phyloP scores from a whole-genome alignment of 2,329 filamentous ascomycete species.

The Scedosporium aurantiacum region DNA sequence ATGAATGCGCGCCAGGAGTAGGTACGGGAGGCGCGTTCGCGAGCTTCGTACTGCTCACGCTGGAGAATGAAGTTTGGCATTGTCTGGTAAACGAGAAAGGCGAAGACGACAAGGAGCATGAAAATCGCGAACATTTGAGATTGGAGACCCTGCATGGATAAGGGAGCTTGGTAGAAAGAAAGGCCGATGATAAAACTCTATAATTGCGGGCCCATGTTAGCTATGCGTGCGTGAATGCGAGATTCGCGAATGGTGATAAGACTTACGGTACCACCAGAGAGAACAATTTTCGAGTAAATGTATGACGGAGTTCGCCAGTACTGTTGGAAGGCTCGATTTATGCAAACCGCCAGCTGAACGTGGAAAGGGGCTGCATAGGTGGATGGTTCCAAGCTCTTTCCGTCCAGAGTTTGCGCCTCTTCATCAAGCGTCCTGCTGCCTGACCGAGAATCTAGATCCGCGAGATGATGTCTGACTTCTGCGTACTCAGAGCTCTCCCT shows the following conservation, averaged over 20 bases:
- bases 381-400: conserved; percentile 23
- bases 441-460: background rate
- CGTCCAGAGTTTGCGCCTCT: background rate
- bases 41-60: conserved; percentile 54
- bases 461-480: conserved; percentile 20
- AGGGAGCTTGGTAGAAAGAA: conserved; percentile 47
- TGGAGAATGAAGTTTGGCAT: conserved; percentile 59
- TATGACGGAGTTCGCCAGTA: conserved; percentile 70
- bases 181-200: conserved; percentile 52
- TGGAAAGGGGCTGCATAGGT: conserved; percentile 61
- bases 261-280: conserved; percentile 33
- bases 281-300: conserved; percentile 57
- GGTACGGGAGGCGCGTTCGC: conserved; percentile 52
- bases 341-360: conserved; percentile 48
- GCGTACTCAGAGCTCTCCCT: conserved; percentile 20
- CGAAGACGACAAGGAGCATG: conserved; percentile 55
- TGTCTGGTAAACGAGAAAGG: conserved; percentile 45
- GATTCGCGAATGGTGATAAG: background rate
- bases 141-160: conserved; percentile 50
- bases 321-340: conserved; percentile 59
- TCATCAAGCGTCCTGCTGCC: background rate
- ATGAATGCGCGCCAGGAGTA: conserved; percentile 60
- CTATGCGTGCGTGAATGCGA: background rate
- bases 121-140: conserved; percentile 58
- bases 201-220: background rate